Evolutionary conservation across 2,329 filamentous ascomycete species (phyloP), one percentile per base, ranked within the genome.

Genomic region (Penicillium frequentans): DNA sequence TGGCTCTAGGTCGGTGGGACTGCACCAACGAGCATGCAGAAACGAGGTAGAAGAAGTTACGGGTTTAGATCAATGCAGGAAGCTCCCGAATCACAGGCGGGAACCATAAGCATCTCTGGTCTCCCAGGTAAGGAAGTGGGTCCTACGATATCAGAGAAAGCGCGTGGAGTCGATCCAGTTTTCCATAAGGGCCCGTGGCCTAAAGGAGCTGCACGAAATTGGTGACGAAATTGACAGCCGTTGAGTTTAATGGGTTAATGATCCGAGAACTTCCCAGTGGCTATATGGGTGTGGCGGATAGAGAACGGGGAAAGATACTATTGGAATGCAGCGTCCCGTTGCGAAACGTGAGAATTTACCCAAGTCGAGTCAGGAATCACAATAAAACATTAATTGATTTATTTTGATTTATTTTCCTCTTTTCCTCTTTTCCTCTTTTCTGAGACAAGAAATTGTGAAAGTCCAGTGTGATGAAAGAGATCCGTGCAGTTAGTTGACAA

Each of bases 11-110:
- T 47, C 59, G 56, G 55, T 52, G 46, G 60, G 50, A 46, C 29
- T 61, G 61, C 65, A 68, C 68, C 69, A 71, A 71, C 68, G 65
- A 70, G 68, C 64, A 64, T 64, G 59, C 62, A 64, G 63, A 63
- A 64, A 52, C 52, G 53, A 49, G 58, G 49, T 54, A 57, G 44
- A 62, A 37, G 51, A 57, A 47, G 59, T 56, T 62, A 60, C 56
- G 48, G 37, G 48, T 48, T 64, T 63, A 61, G 60, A 63, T 60
- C 55, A 39, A 63, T 66, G 64, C 64, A 67, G 56, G 57, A 57
- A 31, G 62, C 56, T 62, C 58, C 63, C 60, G 62, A 65, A 67
- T 67, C 64, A 65, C 64, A 60, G 56, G 39, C 52, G 55, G 53
- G 53, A 60, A 60, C 56, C 45, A 52, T 58, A 39, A 59, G 49